Evolutionary conservation across 2,329 filamentous ascomycete genomes (phyloP).

Genomic region (Aspergillus oerlinghausenensis): DNA sequence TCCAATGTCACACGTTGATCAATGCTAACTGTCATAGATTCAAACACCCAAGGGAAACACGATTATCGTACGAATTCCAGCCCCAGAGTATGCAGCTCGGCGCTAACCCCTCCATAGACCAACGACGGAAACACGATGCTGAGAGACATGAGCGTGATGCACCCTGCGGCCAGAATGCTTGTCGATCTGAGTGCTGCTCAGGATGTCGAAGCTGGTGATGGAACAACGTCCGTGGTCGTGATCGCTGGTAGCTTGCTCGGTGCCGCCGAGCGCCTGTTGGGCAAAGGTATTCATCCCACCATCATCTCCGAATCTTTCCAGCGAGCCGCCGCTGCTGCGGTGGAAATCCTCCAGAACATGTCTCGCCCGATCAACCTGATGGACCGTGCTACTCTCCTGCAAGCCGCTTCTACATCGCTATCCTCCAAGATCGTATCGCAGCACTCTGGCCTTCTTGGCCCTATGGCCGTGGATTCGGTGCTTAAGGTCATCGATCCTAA

Average conservation of each 20-base stretch:
- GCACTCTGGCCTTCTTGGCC: conserved; percentile 89
- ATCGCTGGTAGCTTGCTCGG: conserved; percentile 93
- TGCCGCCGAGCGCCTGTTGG: conserved; percentile 83
- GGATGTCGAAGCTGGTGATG: conserved; percentile 97
- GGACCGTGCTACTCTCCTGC: conserved; percentile 84
- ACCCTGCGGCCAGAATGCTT: conserved; percentile 99
- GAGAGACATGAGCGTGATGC: conserved; percentile 98
- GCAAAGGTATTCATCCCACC: conserved; percentile 92
- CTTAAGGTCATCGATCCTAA: conserved; percentile 93
- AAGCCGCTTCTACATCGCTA: conserved; percentile 93
- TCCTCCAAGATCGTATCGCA: conserved; percentile 99
- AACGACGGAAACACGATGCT: conserved; percentile 99
- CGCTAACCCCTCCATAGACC: conserved; percentile 51
- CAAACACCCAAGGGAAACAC: conserved; percentile 94
- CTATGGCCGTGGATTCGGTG: conserved; percentile 96
- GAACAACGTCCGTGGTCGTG: conserved; percentile 96
- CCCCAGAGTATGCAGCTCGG: conserved; percentile 10
- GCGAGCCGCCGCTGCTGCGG: conserved; percentile 81
- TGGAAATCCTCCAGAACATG: conserved; percentile 89
- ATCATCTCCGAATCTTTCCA: conserved; percentile 98
- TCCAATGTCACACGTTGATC: neutral
- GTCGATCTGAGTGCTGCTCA: conserved; percentile 96
- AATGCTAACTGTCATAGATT: conserved; percentile 52
- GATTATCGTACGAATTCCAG: conserved; percentile 62
- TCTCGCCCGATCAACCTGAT: conserved; percentile 85